These are phyloP conservation scores for Candida caryicola DNA, from an alignment of 805 yeast genomes.

Conservation along the genomic window DNA sequence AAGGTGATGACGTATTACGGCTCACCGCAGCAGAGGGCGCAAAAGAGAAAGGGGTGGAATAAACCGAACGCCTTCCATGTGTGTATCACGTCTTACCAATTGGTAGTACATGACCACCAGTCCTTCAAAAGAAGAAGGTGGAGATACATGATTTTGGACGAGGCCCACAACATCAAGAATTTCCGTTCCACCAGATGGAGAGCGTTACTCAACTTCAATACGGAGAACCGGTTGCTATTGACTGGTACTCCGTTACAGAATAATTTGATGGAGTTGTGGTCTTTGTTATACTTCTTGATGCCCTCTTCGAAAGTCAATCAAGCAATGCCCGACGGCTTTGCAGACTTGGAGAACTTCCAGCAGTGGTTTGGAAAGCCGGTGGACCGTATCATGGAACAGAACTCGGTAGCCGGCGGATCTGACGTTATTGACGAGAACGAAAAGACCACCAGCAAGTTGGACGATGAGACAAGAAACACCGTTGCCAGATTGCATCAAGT, in stretches of 20 bases:
- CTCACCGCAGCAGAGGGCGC: constrained; percentile 93
- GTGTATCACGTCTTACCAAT: constrained; percentile 93
- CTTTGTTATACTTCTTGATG: constrained; percentile 90
- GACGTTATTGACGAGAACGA: constrained; percentile 45
- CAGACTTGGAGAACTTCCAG: constrained; percentile 91
- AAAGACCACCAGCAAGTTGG: constrained; percentile 42
- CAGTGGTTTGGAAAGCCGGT: constrained; percentile 99
- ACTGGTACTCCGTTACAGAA: constrained; percentile 98
- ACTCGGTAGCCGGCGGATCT: constrained; percentile 30
- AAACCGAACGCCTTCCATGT: constrained; percentile 94
- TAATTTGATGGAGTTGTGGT: constrained; percentile 94
- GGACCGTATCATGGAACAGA: constrained; percentile 80
- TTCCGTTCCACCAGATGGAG: constrained; percentile 97
- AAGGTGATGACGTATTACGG: constrained; percentile 95
- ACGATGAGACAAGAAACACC: constrained; percentile 77
- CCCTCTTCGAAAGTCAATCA: constrained; percentile 75
- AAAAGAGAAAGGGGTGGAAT: constrained; percentile 96
- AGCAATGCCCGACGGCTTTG: constrained; percentile 92
- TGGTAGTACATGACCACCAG: constrained; percentile 96
- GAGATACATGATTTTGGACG: constrained; percentile 96
- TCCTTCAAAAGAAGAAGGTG: constrained; percentile 89
- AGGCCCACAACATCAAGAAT: constrained; percentile 96
- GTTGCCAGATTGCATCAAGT: constrained; percentile 90
- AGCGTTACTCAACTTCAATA: constrained; percentile 88
- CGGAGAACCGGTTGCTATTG: constrained; percentile 78